These are phyloP conservation scores for Dionaea muscipula DNA, from an alignment of 179 eudicot species.

Conservation along the genomic window DNA sequence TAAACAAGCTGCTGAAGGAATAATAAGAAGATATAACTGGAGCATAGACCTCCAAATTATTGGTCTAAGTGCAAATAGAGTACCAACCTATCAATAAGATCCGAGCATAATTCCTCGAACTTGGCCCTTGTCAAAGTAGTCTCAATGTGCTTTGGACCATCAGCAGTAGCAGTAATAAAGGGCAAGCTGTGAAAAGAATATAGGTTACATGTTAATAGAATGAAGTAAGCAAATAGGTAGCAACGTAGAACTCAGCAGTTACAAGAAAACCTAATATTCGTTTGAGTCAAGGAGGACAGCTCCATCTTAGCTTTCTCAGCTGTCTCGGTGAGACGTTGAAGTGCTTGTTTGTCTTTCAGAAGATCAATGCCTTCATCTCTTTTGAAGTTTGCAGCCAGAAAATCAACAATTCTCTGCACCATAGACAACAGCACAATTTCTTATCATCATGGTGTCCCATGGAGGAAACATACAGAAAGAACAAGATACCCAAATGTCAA, in stretches of 20 bases:
- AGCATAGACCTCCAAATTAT: not conserved
- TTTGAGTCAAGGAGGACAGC: constrained; percentile 41
- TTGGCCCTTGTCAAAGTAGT: constrained; percentile 34
- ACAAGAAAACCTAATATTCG: constrained; percentile 30
- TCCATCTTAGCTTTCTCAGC: constrained; percentile 62
- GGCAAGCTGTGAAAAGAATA: constrained; percentile 25
- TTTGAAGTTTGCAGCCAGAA: constrained; percentile 35
- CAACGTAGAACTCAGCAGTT: not conserved
- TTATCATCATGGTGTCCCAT: not conserved
- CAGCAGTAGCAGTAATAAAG: constrained; percentile 40
- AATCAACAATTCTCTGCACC: constrained; percentile 41
- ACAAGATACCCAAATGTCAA: not conserved
- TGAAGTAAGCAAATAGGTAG: not conserved
- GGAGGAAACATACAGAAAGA: not conserved
- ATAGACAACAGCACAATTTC: not conserved
- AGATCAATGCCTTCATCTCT: constrained; percentile 46
- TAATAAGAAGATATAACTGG: not conserved
- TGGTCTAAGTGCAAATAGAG: not conserved
- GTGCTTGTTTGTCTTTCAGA: constrained; percentile 43
- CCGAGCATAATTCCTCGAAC: constrained; percentile 39
- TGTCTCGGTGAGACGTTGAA: constrained; percentile 46
- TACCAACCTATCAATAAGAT: constrained; percentile 43
- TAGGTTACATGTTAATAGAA: not conserved
- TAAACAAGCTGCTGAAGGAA: not conserved
- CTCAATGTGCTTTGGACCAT: constrained; percentile 44